Base-by-base conservation (phyloP, 1,284 basidiomycete species). In the Apiotrichum gracile region DNA sequence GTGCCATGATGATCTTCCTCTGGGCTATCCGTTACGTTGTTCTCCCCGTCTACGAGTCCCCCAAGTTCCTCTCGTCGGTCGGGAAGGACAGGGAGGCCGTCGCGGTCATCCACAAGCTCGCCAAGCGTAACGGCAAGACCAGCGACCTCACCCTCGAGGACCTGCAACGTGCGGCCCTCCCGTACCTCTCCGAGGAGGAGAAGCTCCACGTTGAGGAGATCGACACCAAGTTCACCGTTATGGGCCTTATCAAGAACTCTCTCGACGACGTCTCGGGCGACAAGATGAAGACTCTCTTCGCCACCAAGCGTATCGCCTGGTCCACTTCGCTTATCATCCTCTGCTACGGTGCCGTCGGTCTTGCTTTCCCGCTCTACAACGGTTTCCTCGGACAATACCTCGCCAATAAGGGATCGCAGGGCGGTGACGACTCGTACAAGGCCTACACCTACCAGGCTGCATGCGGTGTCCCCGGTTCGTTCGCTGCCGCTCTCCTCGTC, bases 51-150 rank as follows among this genome's bases (percentile, higher is more conserved):
- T 78, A 80, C 55, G 83, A 85, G 64, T 82, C 81, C 14, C 79
- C 83, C 24, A 85, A 85, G 65, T 85, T 79, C 64, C 73, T 83
- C 21, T 69, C 82, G 39, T 80, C 78, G 1, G 78, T 80, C 61
- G 81, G 81, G 12, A 76, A 80, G 29, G 83, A 84, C 62, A 74
- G 77, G 54, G 82, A 83, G 46, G 83, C 82, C 17, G 67, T 84
- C 25, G 66, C 74, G 53, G 81, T 81, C 58, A 47, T 65, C 45
- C 63, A 67, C 51, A 60, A 63, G 29, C 61, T 85, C 47, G 83
- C 82, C 8, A 70, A 69, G 50, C 76, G 78, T 44, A 85, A 85
- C 58, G 78, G 79, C n/a, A 78, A 61, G 52, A 70, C 67, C 4
- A 75, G 78, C 47, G 74, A 68, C 14, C 74, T 83, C 26, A 80